Base-by-base conservation (phyloP, 129 eudicot genomes). In the Lonicera japonica region DNA sequence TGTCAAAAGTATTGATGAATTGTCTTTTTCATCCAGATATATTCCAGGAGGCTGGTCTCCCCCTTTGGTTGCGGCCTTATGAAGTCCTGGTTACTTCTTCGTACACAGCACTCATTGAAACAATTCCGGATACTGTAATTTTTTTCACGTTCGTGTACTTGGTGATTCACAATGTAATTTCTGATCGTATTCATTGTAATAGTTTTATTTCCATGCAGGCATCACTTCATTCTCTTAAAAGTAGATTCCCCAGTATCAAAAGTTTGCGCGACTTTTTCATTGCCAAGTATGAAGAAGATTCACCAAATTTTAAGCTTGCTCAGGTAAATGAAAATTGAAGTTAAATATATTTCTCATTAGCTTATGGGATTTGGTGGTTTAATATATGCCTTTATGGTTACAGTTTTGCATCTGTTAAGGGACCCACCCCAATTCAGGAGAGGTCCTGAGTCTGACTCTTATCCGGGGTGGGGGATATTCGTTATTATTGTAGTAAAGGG, bases 41-140 rank as follows among this genome's bases (percentile, higher is more conserved):
- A 79, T 94, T 94, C 70, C 99, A 94, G 75, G 99, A 94, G 82
- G 99, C 99, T 77, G 99, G 99, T 70, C 95, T 94, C 48, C 99
- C 99, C 45, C 83, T 94, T 17, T 94, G 99, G 99, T 48, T 94
- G 72, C 87, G 99, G 23, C 99, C 99, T 48, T 94, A 94, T 75
- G 99, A 94, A 84, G 96, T 94, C 73, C 76, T 94, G 63, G 99
- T 94, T 75, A 88, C 99, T 48, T 94, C 96, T 64, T 94, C 99
- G 20, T 94, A 94, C 77, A 88, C 99, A 16, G 99, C 99, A 23
- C 87, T 94, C 17, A 94, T 94, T 67, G 99, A 94, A 81, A 94
- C 99, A 63, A 94, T 94, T 73, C 95, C 99, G 16, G 99, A 94
- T 75, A 94, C 99, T 69, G 99, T 94, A 88, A 48, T 21, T 46